Evolutionary conservation across 2,329 filamentous ascomycete genomes (phyloP), one percentile per base, ranked within the genome.

Genomic region (Huntiella savannae): DNA sequence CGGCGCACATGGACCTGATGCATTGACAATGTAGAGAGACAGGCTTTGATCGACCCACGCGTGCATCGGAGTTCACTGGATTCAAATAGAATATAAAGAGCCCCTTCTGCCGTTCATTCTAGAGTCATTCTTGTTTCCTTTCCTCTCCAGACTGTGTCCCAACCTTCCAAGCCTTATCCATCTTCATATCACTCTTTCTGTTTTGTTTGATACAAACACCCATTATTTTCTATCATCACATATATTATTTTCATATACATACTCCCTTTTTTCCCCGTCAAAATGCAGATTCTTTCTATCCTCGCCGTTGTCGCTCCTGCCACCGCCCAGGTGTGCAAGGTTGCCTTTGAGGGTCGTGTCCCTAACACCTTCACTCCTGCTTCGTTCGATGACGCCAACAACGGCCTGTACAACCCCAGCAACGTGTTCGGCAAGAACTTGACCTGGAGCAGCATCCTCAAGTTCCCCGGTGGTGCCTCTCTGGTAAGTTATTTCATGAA

Each of bases 341-440:
- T 51, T 11, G 43, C 48, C 19, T 69, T 69, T 46, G 67, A 71
- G 44, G 67, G 66, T 16, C 63, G 68, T 12, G 54, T 70, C 1
- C 61, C 67, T 1, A 51, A 55, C 5, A 58, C 56, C 34, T 61
- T 63, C 33, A 57, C 56, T 4, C 52, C 59, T 10, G 56, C 59
- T 42, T 56, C 60, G 5, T 69, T 71, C 47, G 66, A 69, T 53
- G 54, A 53, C 4, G 56, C 57, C 42, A 63, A 59, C 33, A 58
- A 60, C 49, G 40, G 40, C n/a, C 58, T 69, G 22, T 77, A 67
- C 59, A 70, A 66, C 59, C 62, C 71, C 0, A 58, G 58, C 48
- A 71, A 63, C 53, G 68, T 73, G 45, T 65, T 72, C 53, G 71
- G 71, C 40, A 60, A 67, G 52, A 58, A 66, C 52, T 58, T 74